Evolutionary conservation across 2,329 filamentous ascomycete genomes (phyloP).

Genomic region (Ampelomyces quisqualis): DNA sequence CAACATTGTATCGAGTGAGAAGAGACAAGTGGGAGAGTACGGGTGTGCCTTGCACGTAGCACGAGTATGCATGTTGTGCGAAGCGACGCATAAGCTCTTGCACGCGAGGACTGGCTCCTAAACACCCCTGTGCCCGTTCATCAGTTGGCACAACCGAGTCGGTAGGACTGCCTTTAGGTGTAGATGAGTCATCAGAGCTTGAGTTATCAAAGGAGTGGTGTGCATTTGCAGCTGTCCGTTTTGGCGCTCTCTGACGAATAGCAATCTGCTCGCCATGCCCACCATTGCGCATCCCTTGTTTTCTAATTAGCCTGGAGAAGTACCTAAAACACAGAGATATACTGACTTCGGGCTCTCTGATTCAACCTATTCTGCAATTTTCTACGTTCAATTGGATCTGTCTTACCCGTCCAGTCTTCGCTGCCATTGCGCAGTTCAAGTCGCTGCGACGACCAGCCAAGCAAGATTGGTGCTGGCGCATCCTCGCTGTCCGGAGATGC

Average conservation of each 20-base stretch:
- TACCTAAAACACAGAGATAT: too few species aligned
- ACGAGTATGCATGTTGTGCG: constrained; percentile 18
- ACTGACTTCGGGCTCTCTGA: constrained; percentile 17
- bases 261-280: neutral
- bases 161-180: too few species aligned
- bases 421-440: constrained; percentile 8
- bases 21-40: constrained; percentile 11
- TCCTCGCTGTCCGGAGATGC: too few species aligned
- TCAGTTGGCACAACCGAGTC: too few species aligned
- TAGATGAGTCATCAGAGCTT: too few species aligned
- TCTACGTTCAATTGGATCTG: constrained; percentile 13
- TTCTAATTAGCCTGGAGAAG: too few species aligned
- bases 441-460: constrained; percentile 14
- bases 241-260: neutral
- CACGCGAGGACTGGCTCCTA: constrained; percentile 9
- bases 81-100: constrained; percentile 15
- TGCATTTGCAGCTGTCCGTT: too few species aligned
- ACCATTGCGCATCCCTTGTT: too few species aligned
- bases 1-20: constrained; percentile 17
- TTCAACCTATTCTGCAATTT: constrained; percentile 25
- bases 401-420: constrained; percentile 25
- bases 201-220: too few species aligned
- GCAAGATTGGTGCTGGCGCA: constrained; percentile 6
- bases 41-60: constrained; percentile 18
- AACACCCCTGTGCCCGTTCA: constrained; percentile 7